phyloP scores from a whole-genome alignment of 2,329 filamentous ascomycete genomes.

The Epichloe sp. region DNA sequence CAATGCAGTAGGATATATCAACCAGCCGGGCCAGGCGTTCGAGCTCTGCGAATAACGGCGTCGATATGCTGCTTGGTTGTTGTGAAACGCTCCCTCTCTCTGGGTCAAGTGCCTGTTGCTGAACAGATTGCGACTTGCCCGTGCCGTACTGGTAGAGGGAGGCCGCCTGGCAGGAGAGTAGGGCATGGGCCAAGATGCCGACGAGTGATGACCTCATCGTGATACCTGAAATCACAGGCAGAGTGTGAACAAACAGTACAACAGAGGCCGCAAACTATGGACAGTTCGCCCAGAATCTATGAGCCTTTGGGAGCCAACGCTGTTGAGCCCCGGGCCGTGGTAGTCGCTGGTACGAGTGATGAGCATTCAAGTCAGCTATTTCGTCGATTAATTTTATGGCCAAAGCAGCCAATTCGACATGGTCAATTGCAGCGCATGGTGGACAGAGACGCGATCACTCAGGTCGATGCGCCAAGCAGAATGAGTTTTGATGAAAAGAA shows the following conservation, averaged over 20 bases:
- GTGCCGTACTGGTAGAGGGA: background rate
- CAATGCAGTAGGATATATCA: slow-evolving; percentile 90
- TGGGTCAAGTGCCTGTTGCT: background rate
- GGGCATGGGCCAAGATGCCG: background rate
- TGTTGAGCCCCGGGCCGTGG: background rate
- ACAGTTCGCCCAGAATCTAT: too few species aligned
- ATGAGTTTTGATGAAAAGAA: background rate
- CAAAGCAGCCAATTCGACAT: background rate
- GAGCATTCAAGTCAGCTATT: background rate
- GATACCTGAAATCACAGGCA: background rate
- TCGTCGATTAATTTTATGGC: background rate
- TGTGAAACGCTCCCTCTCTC: background rate
- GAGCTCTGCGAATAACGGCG: slow-evolving; percentile 60
- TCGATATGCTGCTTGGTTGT: slow-evolving; percentile 32
- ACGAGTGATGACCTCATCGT: background rate
- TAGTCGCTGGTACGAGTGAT: background rate
- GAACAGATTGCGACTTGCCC: background rate
- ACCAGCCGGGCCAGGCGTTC: slow-evolving; percentile 84
- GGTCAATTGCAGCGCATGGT: background rate
- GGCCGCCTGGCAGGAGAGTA: background rate
- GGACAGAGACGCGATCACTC: background rate
- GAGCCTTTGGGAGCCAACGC: too few species aligned
- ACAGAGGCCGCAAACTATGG: too few species aligned
- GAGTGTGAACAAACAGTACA: too few species aligned
- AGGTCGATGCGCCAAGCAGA: background rate